These are phyloP conservation scores for Basidioascus undulatus DNA, from an alignment of 768 basidiomycete species.

Conservation along the genomic window DNA sequence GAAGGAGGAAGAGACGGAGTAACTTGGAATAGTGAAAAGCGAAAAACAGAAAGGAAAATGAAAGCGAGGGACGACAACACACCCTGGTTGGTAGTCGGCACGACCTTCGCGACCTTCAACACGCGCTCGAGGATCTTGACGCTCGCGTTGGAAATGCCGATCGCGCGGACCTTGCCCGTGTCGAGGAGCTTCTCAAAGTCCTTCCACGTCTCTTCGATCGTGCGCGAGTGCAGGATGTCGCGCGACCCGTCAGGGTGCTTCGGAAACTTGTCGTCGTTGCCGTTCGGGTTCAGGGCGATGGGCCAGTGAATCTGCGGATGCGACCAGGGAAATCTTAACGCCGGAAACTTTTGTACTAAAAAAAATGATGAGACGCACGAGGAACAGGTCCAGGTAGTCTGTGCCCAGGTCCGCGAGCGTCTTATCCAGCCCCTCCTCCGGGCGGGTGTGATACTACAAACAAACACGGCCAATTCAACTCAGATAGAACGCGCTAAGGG, in stretches of 20 bases:
- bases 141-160: constrained; percentile 33
- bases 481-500: neutral
- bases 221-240: too few species aligned
- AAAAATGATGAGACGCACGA: constrained; percentile 9
- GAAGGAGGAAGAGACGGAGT: neutral
- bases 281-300: constrained; percentile 34
- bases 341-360: neutral
- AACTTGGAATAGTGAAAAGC: neutral
- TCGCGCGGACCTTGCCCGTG: constrained; percentile 16
- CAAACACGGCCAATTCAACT: constrained; percentile 9
- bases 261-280: constrained; percentile 12
- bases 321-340: constrained; percentile 12
- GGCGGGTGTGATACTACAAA: constrained; percentile 29
- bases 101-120: constrained; percentile 26
- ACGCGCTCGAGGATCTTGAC: constrained; percentile 37
- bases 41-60: neutral
- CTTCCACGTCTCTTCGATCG: constrained; percentile 60
- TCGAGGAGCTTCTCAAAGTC: constrained; percentile 44
- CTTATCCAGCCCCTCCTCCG: constrained; percentile 35
- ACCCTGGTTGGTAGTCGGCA: constrained; percentile 56
- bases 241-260: constrained; percentile 2
- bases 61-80: constrained; percentile 41
- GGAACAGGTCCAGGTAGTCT: constrained; percentile 57
- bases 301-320: constrained; percentile 61
- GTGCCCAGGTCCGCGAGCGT: constrained; percentile 47